A percentile compares a stretch with the other conserved stretches of the same genome.
These are phyloP conservation scores for Ceriops tagal DNA, from an alignment of 345 rosid genomes.

Conservation along the genomic window DNA sequence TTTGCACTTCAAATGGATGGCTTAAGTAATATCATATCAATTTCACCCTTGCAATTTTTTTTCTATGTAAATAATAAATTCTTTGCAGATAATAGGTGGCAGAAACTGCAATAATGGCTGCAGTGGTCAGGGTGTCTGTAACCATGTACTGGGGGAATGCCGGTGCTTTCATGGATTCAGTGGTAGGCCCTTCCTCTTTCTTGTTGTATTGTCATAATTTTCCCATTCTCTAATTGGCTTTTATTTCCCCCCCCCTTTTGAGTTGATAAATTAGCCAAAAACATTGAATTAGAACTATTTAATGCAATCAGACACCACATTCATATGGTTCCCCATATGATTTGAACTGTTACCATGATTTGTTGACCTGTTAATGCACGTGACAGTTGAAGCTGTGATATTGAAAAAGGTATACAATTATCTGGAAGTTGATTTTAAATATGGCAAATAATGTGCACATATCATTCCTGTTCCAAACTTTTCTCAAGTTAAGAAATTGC, in stretches of 20 bases:
- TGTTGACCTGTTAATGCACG: neutral
- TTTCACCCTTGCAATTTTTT: neutral
- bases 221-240: neutral
- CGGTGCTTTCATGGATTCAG: slow-evolving; percentile 84
- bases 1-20: neutral
- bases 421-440: no score
- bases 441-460: no score
- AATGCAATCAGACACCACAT: neutral
- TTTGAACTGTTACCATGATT: neutral
- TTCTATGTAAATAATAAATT: neutral
- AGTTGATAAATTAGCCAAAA: neutral
- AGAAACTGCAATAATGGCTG: slow-evolving; percentile 62
- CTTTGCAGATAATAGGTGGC: slow-evolving; percentile 66
- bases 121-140: slow-evolving; percentile 86
- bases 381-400: neutral
- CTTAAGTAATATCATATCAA: neutral
- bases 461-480: slow-evolving; percentile 1
- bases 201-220: neutral
- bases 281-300: neutral
- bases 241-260: neutral
- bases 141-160: slow-evolving; percentile 70
- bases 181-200: slow-evolving; percentile 39
- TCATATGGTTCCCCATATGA: neutral
- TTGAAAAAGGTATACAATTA: no score
- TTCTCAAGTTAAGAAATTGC: neutral